phyloP scores from a whole-genome alignment of 805 yeast genomes.

The Yarrowia phangngaensis region DNA sequence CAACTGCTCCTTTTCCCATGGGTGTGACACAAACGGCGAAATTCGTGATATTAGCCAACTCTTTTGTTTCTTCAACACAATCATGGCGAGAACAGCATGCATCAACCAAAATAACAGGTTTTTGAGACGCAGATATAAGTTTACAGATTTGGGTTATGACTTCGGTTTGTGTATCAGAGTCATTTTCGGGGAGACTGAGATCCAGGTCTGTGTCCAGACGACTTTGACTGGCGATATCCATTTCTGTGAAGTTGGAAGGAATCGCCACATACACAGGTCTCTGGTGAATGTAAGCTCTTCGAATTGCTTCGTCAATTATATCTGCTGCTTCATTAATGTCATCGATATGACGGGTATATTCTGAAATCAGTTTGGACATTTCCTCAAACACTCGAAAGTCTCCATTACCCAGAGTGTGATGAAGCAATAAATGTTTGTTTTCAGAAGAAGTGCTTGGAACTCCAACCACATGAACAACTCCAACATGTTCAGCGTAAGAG shows the following conservation, averaged over 20 bases:
- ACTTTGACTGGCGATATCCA: conserved; percentile 49
- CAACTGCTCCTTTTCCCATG: conserved; percentile 80
- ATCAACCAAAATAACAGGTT: conserved; percentile 76
- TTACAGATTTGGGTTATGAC: conserved; percentile 52
- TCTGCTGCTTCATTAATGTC: conserved; percentile 63
- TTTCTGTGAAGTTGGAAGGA: conserved; percentile 77
- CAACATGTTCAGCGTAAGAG: conserved; percentile 85
- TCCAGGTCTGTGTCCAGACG: conserved; percentile 63
- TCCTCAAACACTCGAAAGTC: conserved; percentile 73
- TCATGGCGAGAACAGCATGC: conserved; percentile 82
- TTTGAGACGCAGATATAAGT: conserved; percentile 54
- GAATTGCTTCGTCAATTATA: conserved; percentile 68
- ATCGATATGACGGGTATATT: conserved; percentile 59
- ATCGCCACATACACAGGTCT: conserved; percentile 80
- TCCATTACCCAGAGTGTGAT: conserved; percentile 82
- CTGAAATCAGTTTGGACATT: conserved; percentile 71
- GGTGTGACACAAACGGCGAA: conserved; percentile 85
- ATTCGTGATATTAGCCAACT: conserved; percentile 61
- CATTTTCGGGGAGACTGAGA: conserved; percentile 55
- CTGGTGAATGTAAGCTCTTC: conserved; percentile 65
- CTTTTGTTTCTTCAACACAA: conserved; percentile 58
- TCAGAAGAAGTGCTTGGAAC: conserved; percentile 75
- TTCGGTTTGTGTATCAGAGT: conserved; percentile 58
- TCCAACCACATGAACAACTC: conserved; percentile 79
- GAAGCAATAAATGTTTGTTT: conserved; percentile 66